Conservation (phyloP, 169 alveolate genomes). For the Plasmodium vivax region DNA sequence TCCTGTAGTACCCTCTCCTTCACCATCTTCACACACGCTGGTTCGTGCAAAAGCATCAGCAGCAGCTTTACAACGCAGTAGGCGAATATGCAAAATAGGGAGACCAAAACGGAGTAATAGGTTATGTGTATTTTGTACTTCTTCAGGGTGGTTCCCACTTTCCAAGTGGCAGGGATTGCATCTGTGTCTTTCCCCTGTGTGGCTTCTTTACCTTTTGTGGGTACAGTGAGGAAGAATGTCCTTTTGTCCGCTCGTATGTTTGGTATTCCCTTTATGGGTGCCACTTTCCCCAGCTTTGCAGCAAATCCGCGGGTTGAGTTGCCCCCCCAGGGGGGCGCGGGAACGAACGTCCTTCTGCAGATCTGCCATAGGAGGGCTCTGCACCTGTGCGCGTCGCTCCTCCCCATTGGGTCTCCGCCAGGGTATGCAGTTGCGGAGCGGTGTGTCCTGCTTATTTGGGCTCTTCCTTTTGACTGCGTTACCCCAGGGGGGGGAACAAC, state of each 20-base stretch:
- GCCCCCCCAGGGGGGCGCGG: neutral
- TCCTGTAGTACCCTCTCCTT: slow-evolving; percentile 54
- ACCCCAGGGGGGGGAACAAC: neutral
- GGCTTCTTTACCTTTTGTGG: neutral
- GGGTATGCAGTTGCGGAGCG: neutral
- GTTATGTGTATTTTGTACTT: slow-evolving; percentile 21
- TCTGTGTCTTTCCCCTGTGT: neutral
- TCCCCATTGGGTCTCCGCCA: slow-evolving; percentile 15
- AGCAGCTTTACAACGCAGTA: slow-evolving; percentile 25
- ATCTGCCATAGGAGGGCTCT: neutral
- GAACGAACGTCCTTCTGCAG: neutral
- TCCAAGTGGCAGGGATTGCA: neutral
- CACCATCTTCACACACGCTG: slow-evolving; percentile 17
- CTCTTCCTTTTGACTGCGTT: neutral
- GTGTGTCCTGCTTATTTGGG: neutral
- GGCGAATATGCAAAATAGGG: slow-evolving; percentile 25
- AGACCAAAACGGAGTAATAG: slow-evolving; percentile 12
- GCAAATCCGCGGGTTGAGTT: neutral
- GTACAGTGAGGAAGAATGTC: neutral
- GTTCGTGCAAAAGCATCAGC: slow-evolving; percentile 43
- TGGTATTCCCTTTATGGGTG: neutral
- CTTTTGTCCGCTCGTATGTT: neutral
- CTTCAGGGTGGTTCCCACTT: neutral
- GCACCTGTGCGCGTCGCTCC: neutral
- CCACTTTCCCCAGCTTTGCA: neutral